Evolutionary conservation across 1,284 basidiomycete species (phyloP).

Genomic region (Nidula niveotomentosa): DNA sequence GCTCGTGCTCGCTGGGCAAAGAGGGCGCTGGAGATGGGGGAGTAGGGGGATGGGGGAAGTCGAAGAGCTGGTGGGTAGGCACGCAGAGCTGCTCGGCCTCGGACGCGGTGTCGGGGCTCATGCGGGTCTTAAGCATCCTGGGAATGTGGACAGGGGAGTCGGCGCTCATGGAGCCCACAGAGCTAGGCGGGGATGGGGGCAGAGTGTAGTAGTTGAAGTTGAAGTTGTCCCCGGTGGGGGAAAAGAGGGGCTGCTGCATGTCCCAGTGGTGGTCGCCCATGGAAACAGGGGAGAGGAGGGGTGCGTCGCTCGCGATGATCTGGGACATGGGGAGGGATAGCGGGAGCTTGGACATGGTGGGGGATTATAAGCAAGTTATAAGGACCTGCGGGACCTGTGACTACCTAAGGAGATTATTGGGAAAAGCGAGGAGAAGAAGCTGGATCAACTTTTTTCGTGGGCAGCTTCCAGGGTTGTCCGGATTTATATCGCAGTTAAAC

Average conservation of each 20-base stretch:
- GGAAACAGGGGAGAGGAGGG: constrained; percentile 50
- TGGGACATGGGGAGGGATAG: constrained; percentile 52
- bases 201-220: constrained; percentile 45
- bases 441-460: constrained; percentile 22
- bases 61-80: constrained; percentile 70
- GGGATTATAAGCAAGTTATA: constrained; percentile 8
- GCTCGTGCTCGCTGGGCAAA: not conserved
- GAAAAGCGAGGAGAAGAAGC: constrained; percentile 11
- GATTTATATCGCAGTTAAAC: constrained; percentile 26
- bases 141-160: constrained; percentile 46
- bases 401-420: constrained; percentile 2
- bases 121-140: constrained; percentile 50
- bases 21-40: constrained; percentile 5
- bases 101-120: constrained; percentile 41
- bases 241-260: constrained; percentile 34
- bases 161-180: constrained; percentile 39
- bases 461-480: constrained; percentile 16
- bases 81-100: constrained; percentile 54
- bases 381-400: constrained; percentile 5
- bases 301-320: constrained; percentile 53
- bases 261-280: constrained; percentile 45
- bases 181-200: constrained; percentile 51
- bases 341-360: constrained; percentile 21
- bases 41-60: constrained; percentile 36
- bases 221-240: constrained; percentile 38